Evolutionary conservation across 768 basidiomycete genomes (phyloP), one percentile per base, ranked within the genome.

Genomic region (Suillus discolor): DNA sequence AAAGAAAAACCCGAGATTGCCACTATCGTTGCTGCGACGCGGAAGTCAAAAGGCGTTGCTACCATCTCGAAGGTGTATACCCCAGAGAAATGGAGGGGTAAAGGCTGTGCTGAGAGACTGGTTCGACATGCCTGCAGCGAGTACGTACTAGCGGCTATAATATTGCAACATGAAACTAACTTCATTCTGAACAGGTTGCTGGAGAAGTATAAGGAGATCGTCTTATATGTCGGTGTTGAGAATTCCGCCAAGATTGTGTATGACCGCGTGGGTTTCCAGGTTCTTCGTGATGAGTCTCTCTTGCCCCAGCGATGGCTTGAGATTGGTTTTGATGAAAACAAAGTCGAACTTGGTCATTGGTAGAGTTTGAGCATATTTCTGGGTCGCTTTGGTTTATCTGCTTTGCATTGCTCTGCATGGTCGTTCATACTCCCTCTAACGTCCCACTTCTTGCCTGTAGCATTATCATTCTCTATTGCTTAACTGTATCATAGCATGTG

Each of bases 61-160:
- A 84, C 88, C 0, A 86, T 93, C 54, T 89, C 89, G 45, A 93
- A 93, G 73, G 91, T 93, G 0, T 89, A 80, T 71, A 93, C 92
- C 0, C 78, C 81, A 57, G 79, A 84, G 0, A 44, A 69, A 2
- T 89, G 84, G 82, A 80, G 88, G 53, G 73, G 82, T 0, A 77
- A 72, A 1, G 84, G 87, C 5, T 89, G 83, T 68, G 92, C 92
- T 0, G 85, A 85, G 71, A 80, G 84, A 9, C 83, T 93, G 20
- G 83, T 89, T 1, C 81, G 86, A 6, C 77, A 79, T 18, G 89
- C 91, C 28, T 86, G 84, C 69, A 75, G 80, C 67, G 73, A 84
- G 84, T 89, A 71, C 69, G 85, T 81, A 16, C 9, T 41, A 20
- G 12, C 34, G 23, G 25, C 42, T 34, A 41, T 31, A 23, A 16